Base-by-base conservation (phyloP, 495 filamentous ascomycete genomes). In the Hypoxylon crocopeplum region DNA sequence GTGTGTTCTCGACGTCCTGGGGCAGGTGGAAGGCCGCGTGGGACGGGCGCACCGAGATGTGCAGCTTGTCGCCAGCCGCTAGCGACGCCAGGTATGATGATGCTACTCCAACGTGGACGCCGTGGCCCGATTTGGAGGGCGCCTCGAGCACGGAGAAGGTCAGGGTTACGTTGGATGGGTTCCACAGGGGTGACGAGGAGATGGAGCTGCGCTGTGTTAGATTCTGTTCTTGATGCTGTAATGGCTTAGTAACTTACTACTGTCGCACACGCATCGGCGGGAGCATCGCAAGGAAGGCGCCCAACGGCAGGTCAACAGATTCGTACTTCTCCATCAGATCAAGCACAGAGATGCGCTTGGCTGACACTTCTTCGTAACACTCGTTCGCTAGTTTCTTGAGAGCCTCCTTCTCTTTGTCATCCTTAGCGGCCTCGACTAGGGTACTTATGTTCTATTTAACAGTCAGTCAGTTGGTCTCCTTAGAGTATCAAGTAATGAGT, bases 181-280 rank as follows among this genome's bases (percentile, higher is more conserved):
- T 67, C 75, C 72, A 65, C 46, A 78, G 77, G 0, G 89, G 89
- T 0, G 89, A 91, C 0, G 88, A 91, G 12, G 89, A 92, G 72
- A 93, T 91, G 30, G 84, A 88, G 70, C 69, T 72, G 15, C n/a
- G 15, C 17, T n/a, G 6, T 22, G 64, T 69, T 49, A 69, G 64
- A 13, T 17, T 13, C 1, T 38, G n/a, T 27, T 47, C 8, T 0
- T 7, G 15, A 8, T 7, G 8, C 24, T 22, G 6, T 15, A 42
- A 34, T 24, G 25, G 51, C 22, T 16, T 10, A 33, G 33, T 12
- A 12, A 64, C 71, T 40, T 67, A 73, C 71, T 92, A 93, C 67
- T 90, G 87, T 10, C 90, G 83, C 12, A 87, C 80, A 16, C 87
- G 86, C 82, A 93, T 87, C 0, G 88, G 88, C 0, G 86, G 86